Evolutionary conservation across 306 rosid genomes (phyloP).

Genomic region (Luffa acutangula): DNA sequence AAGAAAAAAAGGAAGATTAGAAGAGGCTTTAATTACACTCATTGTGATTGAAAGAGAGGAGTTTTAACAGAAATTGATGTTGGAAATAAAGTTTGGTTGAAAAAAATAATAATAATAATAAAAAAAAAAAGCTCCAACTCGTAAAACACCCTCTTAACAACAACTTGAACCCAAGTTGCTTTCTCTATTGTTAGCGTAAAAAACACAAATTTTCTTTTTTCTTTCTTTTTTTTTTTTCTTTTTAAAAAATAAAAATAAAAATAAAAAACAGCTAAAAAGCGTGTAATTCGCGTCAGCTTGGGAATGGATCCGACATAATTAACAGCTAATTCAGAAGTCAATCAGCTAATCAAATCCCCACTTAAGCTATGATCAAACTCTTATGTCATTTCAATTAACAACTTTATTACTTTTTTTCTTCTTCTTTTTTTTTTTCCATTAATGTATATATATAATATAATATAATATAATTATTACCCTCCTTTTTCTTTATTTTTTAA

Average conservation of each 20-base stretch:
- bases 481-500: background rate
- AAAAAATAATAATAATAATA: background rate
- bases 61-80: constrained; percentile 7
- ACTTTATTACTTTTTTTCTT: background rate
- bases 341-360: constrained; percentile 8
- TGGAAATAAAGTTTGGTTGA: background rate
- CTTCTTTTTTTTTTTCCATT: background rate
- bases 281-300: background rate
- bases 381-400: background rate
- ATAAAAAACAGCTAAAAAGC: constrained; percentile 1
- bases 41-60: background rate
- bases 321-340: constrained; percentile 8
- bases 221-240: background rate
- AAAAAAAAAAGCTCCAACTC: background rate
- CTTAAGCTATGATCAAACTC: background rate
- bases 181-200: background rate
- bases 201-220: background rate
- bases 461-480: background rate
- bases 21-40: constrained; percentile 1
- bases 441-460: too few relatives aligned
- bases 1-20: too few relatives aligned
- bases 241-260: too few relatives aligned
- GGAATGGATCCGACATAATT: constrained; percentile 2
- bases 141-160: background rate
- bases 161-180: background rate